These are phyloP conservation scores for Parsonsia alboflavescens DNA, from an alignment of 257 asterid genomes.

Conservation along the genomic window DNA sequence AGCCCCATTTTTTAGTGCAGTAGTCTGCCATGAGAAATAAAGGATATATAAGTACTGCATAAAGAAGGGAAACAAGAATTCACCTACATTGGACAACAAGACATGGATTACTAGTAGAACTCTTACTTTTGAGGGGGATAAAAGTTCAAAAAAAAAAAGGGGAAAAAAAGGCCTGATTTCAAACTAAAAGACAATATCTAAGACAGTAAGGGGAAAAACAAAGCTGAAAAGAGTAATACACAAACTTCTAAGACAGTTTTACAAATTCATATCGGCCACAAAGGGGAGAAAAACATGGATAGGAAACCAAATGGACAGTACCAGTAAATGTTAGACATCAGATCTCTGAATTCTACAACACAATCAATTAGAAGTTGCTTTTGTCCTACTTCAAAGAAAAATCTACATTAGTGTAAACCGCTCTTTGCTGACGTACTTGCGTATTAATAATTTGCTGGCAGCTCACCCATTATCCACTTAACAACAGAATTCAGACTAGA, in stretches of 20 bases:
- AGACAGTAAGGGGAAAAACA: neutral
- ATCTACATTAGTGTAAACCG: too few relatives aligned
- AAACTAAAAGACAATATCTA: neutral
- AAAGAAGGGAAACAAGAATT: neutral
- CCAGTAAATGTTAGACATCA: too few relatives aligned
- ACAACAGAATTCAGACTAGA: neutral
- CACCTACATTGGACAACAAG: neutral
- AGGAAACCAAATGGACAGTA: too few relatives aligned
- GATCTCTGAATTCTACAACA: too few relatives aligned
- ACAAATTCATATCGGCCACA: too few relatives aligned
- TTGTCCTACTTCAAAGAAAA: too few relatives aligned
- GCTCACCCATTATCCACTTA: neutral
- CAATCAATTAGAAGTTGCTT: neutral
- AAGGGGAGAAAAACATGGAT: too few relatives aligned
- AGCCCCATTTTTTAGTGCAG: conserved; percentile 72
- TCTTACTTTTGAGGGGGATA: neutral
- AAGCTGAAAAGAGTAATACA: neutral
- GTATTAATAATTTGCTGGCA: neutral
- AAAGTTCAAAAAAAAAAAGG: too few relatives aligned
- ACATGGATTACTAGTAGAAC: neutral
- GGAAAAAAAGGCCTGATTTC: neutral
- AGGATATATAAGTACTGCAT: neutral
- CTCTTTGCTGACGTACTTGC: neutral
- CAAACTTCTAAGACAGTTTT: too few relatives aligned
- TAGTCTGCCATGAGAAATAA: conserved; percentile 55